Percentiles rank a stretch among this genome's conserved stretches.
These are phyloP conservation scores for Clarireedia paspali DNA, from an alignment of 2,329 filamentous ascomycete species.

Conservation along the genomic window DNA sequence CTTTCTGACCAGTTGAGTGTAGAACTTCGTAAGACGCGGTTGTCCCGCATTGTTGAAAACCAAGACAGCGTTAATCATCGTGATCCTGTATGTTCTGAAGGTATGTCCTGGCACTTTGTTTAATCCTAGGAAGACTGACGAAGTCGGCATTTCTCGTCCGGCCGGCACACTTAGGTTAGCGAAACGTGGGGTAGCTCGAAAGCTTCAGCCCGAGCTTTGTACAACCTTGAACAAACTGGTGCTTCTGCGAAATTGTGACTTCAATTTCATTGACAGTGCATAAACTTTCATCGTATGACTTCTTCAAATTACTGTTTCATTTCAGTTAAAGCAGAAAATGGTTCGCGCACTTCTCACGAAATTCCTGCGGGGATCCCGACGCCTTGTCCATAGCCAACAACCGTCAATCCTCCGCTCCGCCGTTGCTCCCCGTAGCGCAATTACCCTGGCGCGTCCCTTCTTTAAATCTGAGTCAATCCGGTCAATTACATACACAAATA, in stretches of 20 bases:
- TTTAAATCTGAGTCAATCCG: constrained; percentile 1
- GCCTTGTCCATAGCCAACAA: background rate
- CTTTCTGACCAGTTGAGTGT: constrained; percentile 75
- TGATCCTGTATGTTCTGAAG: constrained; percentile 13
- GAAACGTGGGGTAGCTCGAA: constrained; percentile 16
- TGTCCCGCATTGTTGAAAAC: constrained; percentile 99
- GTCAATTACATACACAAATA: constrained; percentile 31
- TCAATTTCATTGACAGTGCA: too few species aligned
- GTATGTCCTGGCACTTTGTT: too few species aligned
- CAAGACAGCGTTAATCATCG: constrained; percentile 96
- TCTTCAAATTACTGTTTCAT: too few species aligned
- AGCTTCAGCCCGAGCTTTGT: constrained; percentile 6
- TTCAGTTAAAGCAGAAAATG: constrained; percentile 1
- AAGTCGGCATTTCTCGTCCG: background rate
- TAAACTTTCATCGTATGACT: too few species aligned
- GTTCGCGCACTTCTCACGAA: background rate
- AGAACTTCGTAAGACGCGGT: constrained; percentile 95
- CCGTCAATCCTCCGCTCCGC: background rate
- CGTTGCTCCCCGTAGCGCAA: background rate
- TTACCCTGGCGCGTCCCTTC: background rate
- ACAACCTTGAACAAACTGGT: background rate
- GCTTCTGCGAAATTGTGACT: too few species aligned
- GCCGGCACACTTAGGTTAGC: background rate
- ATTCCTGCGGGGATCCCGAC: background rate
- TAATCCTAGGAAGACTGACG: background rate